Evolutionary conservation across 192 early-diverging fungal species (phyloP).

Genomic region (Dimargaris cristalligena): DNA sequence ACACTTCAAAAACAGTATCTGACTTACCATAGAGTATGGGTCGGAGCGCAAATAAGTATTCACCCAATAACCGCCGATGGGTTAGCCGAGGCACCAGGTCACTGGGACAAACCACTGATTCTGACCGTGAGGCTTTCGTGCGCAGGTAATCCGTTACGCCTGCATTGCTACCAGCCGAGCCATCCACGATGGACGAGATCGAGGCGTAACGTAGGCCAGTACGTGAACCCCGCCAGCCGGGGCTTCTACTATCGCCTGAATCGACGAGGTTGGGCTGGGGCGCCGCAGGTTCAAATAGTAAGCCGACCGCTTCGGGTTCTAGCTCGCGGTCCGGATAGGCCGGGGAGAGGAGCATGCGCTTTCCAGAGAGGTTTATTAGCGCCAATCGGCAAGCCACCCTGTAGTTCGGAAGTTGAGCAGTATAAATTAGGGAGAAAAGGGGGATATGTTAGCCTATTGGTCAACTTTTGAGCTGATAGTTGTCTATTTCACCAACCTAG

Average conservation of each 20-base stretch:
- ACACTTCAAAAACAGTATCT: background rate
- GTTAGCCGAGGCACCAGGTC: conserved; percentile 46
- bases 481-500: no score
- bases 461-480: no score
- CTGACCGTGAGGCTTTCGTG: no score
- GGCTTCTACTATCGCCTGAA: conserved; percentile 19
- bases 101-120: no score
- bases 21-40: conserved; percentile 67
- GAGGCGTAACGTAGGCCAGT: background rate
- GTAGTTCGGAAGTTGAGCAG: no score
- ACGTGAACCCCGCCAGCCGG: conserved; percentile 1
- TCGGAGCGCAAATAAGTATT: conserved; percentile 66
- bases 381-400: conserved; percentile 31
- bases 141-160: no score
- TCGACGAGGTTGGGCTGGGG: conserved; percentile 15
- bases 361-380: conserved; percentile 30
- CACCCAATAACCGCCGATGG: conserved; percentile 39
- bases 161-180: no score
- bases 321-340: conserved; percentile 47
- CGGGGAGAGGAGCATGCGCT: conserved; percentile 40
- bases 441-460: no score
- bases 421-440: no score
- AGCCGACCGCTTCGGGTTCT: conserved; percentile 32
- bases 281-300: conserved; percentile 13
- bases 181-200: background rate